Conservation (phyloP, 495 filamentous ascomycete genomes). For the Sordaria brevicollis region DNA sequence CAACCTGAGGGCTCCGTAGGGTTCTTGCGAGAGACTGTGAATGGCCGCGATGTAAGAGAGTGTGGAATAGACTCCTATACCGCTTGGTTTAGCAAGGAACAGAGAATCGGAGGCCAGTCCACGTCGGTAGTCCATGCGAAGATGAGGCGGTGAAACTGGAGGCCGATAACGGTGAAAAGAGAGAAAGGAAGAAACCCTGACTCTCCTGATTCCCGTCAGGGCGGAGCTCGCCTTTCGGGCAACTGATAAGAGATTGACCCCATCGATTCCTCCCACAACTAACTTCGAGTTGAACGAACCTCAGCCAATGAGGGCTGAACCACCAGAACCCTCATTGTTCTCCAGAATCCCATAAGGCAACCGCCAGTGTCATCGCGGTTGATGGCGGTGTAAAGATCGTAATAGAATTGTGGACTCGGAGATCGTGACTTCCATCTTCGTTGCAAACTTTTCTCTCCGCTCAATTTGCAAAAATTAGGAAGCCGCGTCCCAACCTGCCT, state of each 20-base stretch:
- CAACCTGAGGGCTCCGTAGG: background rate
- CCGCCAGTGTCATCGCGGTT: background rate
- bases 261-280: background rate
- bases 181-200: background rate
- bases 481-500: background rate
- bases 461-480: background rate
- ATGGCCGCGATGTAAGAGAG: background rate
- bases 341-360: background rate
- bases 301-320: background rate
- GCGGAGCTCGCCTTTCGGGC: background rate
- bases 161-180: background rate
- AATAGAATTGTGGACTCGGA: background rate
- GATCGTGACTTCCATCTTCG: background rate
- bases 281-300: too few species aligned
- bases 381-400: background rate
- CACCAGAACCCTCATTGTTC: background rate
- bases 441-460: background rate
- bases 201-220: background rate
- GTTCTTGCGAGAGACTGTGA: background rate
- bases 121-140: background rate
- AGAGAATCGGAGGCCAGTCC: background rate
- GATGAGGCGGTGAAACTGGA: background rate
- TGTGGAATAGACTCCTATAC: background rate
- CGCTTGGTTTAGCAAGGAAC: background rate
- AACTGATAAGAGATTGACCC: background rate